Evolutionary conservation across 495 filamentous ascomycete species (phyloP).

Genomic region (Amniculicola lignicola): DNA sequence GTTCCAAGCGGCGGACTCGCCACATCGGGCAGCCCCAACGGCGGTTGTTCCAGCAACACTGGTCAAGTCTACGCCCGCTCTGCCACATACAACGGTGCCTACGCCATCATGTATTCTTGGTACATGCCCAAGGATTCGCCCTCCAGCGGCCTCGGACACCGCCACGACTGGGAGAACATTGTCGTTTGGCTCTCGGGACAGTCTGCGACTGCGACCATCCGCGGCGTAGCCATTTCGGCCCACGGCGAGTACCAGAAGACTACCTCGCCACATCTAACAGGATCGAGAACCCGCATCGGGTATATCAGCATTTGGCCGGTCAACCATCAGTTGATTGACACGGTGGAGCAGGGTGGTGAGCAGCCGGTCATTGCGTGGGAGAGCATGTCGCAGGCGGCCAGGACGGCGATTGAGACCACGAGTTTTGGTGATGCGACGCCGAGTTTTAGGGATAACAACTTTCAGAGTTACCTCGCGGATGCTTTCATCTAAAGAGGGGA

Average conservation of each 20-base stretch:
- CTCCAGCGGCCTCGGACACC: conserved; percentile 46
- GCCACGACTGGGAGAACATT: conserved; percentile 54
- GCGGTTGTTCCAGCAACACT: conserved; percentile 46
- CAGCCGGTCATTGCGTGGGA: conserved; percentile 58
- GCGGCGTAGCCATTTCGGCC: conserved; percentile 51
- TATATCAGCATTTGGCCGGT: conserved; percentile 52
- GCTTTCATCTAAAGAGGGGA: conserved; percentile 46
- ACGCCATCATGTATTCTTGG: conserved; percentile 56
- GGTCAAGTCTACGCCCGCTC: conserved; percentile 53
- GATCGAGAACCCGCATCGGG: conserved; percentile 45
- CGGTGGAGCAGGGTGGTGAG: conserved; percentile 46
- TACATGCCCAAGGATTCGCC: conserved; percentile 52
- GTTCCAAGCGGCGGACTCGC: conserved; percentile 41
- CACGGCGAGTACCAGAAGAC: conserved; percentile 54
- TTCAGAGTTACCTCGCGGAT: conserved; percentile 42
- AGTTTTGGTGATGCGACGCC: conserved; percentile 48
- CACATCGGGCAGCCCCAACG: conserved; percentile 40
- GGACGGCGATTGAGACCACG: conserved; percentile 43
- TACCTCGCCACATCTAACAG: conserved; percentile 19
- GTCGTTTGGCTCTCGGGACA: conserved; percentile 48
- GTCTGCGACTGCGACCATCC: conserved; percentile 38
- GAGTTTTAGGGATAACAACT: conserved; percentile 48
- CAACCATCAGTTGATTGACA: conserved; percentile 49
- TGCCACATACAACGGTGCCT: conserved; percentile 38
- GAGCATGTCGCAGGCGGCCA: conserved; percentile 44